Evolutionary conservation across 768 basidiomycete genomes (phyloP).

Genomic region (Baorangia bicolor): DNA sequence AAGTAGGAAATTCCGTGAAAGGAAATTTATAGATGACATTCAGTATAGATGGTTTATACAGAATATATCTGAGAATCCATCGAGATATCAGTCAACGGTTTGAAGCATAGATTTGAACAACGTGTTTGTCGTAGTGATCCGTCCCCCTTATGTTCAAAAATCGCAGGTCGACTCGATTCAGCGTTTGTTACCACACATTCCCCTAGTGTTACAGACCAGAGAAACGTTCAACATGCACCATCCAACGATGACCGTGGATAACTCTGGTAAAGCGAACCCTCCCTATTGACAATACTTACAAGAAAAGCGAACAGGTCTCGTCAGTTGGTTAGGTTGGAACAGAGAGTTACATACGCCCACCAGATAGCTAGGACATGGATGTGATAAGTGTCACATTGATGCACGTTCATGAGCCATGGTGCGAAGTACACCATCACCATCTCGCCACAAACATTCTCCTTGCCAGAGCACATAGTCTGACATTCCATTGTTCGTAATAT

Average conservation of each 20-base stretch:
- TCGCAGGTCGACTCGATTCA: background rate
- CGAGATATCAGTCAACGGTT: background rate
- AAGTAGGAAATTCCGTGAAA: conserved; percentile 46
- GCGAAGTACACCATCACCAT: conserved; percentile 59
- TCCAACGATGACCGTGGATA: background rate
- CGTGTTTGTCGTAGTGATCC: background rate
- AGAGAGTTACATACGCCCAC: background rate
- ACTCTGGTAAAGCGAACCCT: background rate
- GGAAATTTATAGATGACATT: conserved; percentile 35
- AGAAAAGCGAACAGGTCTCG: background rate
- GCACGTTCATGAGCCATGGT: conserved; percentile 23
- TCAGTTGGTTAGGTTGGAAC: background rate
- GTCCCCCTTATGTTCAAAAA: background rate
- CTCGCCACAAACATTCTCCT: conserved; percentile 79
- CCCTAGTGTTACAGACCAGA: background rate
- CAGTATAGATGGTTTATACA: background rate
- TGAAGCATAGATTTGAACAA: background rate
- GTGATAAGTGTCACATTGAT: conserved; percentile 11
- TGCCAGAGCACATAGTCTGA: conserved; percentile 71
- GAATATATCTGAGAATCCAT: background rate
- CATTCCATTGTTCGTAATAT: conserved; percentile 64
- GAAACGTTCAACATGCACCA: background rate
- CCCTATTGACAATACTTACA: background rate
- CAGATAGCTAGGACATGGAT: background rate
- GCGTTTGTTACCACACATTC: background rate